Percentiles rank a stretch among this genome's conserved stretches.
Conservation (phyloP, 179 eudicot species). For the Actinidia polygama region DNA sequence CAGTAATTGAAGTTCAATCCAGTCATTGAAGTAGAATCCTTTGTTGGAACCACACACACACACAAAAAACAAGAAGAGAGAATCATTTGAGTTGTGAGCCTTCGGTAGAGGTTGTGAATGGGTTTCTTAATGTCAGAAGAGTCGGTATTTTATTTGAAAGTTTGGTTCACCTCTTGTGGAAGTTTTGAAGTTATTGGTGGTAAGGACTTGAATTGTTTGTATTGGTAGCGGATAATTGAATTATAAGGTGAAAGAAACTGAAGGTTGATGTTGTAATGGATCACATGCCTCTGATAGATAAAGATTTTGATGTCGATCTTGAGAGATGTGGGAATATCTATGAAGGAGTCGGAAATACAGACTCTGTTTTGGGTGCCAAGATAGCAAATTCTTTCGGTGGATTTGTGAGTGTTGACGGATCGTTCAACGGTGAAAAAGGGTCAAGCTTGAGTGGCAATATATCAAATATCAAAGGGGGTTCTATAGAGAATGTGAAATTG, state of each 20-base stretch:
- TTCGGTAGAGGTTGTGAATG: not conserved
- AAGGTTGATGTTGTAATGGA: not conserved
- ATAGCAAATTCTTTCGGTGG: constrained; percentile 26
- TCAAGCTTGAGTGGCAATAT: constrained; percentile 4
- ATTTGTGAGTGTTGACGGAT: constrained; percentile 25
- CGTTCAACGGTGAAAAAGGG: constrained; percentile 34
- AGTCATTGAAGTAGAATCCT: not conserved
- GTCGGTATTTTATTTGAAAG: not conserved
- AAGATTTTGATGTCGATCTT: not conserved
- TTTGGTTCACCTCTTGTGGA: not conserved
- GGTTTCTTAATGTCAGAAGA: too few relatives aligned
- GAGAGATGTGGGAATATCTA: constrained; percentile 33
- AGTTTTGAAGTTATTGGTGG: constrained; percentile 1
- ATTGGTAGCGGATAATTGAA: not conserved
- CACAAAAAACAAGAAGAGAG: too few relatives aligned
- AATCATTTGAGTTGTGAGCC: not conserved
- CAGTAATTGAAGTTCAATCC: too few relatives aligned
- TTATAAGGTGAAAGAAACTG: not conserved
- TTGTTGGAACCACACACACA: not conserved
- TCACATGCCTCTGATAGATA: not conserved
- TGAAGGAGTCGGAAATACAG: constrained; percentile 27
- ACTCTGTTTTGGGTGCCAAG: constrained; percentile 20
- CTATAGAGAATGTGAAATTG: constrained; percentile 30
- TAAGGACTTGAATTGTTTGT: not conserved
- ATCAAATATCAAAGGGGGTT: constrained; percentile 22